Evolutionary conservation across 208 protist species (phyloP).

Genomic region (Angomonas desouzai): DNA sequence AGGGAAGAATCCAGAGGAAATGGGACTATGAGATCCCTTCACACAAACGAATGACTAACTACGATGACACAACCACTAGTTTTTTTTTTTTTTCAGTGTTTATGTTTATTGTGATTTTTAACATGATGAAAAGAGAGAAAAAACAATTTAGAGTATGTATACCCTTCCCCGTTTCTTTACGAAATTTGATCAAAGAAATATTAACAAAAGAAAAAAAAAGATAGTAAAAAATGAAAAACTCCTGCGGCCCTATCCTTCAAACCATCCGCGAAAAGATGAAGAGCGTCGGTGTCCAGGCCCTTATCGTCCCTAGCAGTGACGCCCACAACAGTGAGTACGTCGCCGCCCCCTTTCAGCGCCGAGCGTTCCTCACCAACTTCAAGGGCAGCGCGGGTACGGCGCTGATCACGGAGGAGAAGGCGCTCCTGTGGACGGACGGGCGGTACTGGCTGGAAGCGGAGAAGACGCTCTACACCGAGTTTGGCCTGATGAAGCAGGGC

Average conservation of each 20-base stretch:
- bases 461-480: slow-evolving; percentile 75
- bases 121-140: too few species aligned
- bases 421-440: slow-evolving; percentile 96
- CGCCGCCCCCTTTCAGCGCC: slow-evolving; percentile 77
- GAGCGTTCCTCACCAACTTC: slow-evolving; percentile 94
- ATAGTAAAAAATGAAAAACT: slow-evolving; percentile 23
- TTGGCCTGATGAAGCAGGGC: slow-evolving; percentile 82
- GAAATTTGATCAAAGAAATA: neutral
- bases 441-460: slow-evolving; percentile 95
- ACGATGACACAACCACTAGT: neutral
- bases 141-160: too few species aligned
- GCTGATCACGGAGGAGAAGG: slow-evolving; percentile 60
- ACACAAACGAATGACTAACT: neutral
- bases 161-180: neutral
- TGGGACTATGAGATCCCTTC: slow-evolving; percentile 40
- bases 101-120: too few species aligned
- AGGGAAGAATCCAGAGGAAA: slow-evolving; percentile 66
- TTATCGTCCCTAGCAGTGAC: slow-evolving; percentile 91
- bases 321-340: slow-evolving; percentile 97
- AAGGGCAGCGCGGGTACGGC: slow-evolving; percentile 92
- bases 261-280: slow-evolving; percentile 77
- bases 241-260: slow-evolving; percentile 35
- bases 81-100: too few species aligned
- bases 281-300: slow-evolving; percentile 52
- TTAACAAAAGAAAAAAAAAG: slow-evolving; percentile 1